Percentiles rank a stretch among this genome's conserved stretches.
phyloP scores from a whole-genome alignment of 2,329 filamentous ascomycete species.

The Pleomassaria siparia region DNA sequence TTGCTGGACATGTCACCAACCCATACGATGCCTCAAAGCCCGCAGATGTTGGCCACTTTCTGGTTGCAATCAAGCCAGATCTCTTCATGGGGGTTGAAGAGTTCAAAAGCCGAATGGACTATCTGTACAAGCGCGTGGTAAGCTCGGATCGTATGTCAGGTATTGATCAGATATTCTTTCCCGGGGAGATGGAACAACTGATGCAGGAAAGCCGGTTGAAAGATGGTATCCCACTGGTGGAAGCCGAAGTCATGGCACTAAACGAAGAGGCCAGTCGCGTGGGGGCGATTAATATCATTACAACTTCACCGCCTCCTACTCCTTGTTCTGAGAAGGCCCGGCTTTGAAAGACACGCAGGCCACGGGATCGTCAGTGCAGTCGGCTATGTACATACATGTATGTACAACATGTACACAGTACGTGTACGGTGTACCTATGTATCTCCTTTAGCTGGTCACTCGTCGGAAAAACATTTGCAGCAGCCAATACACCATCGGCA shows the following conservation, averaged over 20 bases:
- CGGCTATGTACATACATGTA: too few relatives aligned
- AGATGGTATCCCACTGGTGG: constrained; percentile 53
- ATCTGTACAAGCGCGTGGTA: constrained; percentile 58
- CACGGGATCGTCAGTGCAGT: not conserved
- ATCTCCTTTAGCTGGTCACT: too few relatives aligned
- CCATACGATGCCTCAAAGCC: constrained; percentile 72
- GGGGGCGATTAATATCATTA: constrained; percentile 24
- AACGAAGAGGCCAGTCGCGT: constrained; percentile 53
- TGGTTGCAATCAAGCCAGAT: constrained; percentile 67
- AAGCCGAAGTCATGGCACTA: constrained; percentile 52
- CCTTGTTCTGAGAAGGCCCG: constrained; percentile 17
- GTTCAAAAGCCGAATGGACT: constrained; percentile 65
- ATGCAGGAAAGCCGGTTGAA: constrained; percentile 45
- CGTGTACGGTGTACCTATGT: too few relatives aligned
- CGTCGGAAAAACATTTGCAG: too few relatives aligned
- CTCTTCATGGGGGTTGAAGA: constrained; percentile 71
- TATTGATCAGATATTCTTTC: constrained; percentile 59
- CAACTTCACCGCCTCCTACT: constrained; percentile 14
- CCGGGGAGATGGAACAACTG: constrained; percentile 59
- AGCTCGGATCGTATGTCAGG: constrained; percentile 55
- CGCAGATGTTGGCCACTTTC: constrained; percentile 73
- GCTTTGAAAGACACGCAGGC: constrained; percentile 8
- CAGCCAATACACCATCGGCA: too few relatives aligned
- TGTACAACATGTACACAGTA: too few relatives aligned
- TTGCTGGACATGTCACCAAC: constrained; percentile 73